phyloP scores from a whole-genome alignment of 1,284 basidiomycete genomes.

The Butyriboletus appendiculatus region DNA sequence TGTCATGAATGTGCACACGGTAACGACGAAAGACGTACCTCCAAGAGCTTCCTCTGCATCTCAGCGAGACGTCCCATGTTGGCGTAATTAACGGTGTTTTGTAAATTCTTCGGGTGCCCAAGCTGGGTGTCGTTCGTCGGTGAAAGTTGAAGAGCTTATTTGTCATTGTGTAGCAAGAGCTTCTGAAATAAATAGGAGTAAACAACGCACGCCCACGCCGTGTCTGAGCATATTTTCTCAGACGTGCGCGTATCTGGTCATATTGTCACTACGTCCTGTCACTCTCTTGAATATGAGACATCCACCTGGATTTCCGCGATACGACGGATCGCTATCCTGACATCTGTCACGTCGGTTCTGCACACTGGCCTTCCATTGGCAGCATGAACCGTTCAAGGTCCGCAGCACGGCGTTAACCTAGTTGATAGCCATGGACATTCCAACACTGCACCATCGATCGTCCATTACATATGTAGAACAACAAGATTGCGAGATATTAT shows the following conservation, averaged over 20 bases:
- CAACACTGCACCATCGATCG: conserved; percentile 23
- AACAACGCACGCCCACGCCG: conserved; percentile 23
- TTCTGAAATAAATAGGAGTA: conserved; percentile 29
- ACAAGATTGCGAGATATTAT: conserved; percentile 15
- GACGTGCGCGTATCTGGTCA: no score
- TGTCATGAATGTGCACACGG: conserved; percentile 2
- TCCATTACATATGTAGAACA: conserved; percentile 12
- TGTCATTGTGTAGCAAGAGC: conserved; percentile 32
- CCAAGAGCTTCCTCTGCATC: conserved; percentile 91
- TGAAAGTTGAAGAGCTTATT: conserved; percentile 23
- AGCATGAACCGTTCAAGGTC: conserved; percentile 2
- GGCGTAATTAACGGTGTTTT: conserved; percentile 17
- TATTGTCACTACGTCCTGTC: no score
- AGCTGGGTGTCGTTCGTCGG: conserved; percentile 1
- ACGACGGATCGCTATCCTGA: not conserved
- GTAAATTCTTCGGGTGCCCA: not conserved
- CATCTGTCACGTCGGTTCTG: not conserved
- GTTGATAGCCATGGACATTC: not conserved
- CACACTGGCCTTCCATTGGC: not conserved
- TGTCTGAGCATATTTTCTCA: no score
- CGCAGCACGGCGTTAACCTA: not conserved
- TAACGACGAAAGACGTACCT: conserved; percentile 50
- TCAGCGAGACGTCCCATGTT: conserved; percentile 84
- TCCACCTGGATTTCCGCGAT: conserved; percentile 22
- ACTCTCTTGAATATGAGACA: no score